Base-by-base conservation (phyloP, 208 protist species). In the Trypanosoma lewisi region DNA sequence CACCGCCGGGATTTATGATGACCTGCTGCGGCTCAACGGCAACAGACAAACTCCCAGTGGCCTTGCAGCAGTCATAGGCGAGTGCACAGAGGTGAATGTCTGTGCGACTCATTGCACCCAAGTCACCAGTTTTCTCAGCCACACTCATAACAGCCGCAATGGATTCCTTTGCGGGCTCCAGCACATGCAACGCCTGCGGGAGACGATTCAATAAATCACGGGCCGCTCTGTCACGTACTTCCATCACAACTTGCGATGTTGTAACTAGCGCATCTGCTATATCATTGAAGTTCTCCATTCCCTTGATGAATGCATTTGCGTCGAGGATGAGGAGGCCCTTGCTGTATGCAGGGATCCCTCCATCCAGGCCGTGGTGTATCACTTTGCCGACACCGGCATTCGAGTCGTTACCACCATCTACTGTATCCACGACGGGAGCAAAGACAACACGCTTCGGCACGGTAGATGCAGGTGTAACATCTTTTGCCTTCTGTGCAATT, bases 81-180 rank as follows among this genome's bases (percentile, higher is more conserved):
- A 97, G 63, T 0, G 89, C 92, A 54, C 86, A 92, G 36, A 97
- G 69, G 11, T 85, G 83, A 57, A 97, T 82, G 68, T 98, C 96
- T 8, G 92, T 94, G 31, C 78, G 73, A 16, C 93, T 97, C 55
- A 98, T 81, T 9, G 82, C 79, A 6, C 87, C 84, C 9, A 94
- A 75, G 61, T 98, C 96, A 55, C 96, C 96, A 2, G 94, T 97
- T 49, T 83, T 75, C 51, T 86, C 83, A 7, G 94, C 87, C 33
- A 91, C 80, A 19, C 48, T 51, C 19, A 91, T 59, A n/a, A 97
- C 85, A 31, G 57, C 75, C 4, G 45, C 53, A 19, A 96, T 25
- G 9, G 86, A 54, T 57, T 83, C 82, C 19, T 59, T 67, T 9
- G 81, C 84, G 0, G 94, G 94, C 47, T 95, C 83, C 3, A 84